These are phyloP conservation scores for Adenanthera pavonina DNA, from an alignment of 306 rosid genomes.

Conservation along the genomic window DNA sequence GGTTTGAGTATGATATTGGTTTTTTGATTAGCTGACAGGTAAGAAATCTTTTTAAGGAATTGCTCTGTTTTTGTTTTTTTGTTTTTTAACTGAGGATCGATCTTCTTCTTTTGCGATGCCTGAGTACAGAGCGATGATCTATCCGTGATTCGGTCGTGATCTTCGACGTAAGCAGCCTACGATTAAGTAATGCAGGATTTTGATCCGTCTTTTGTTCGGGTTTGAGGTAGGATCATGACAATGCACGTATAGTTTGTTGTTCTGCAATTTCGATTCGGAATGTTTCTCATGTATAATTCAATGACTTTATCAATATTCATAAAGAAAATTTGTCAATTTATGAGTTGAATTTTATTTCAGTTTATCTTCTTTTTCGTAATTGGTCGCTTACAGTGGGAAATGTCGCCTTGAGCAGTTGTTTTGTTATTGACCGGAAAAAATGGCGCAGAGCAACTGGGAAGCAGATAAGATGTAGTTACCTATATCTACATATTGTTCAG, in stretches of 20 bases:
- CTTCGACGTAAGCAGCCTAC: constrained; percentile 42
- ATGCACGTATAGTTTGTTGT: constrained; percentile 40
- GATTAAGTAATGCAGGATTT: constrained; percentile 55
- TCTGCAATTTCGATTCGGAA: background rate
- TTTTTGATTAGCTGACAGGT: constrained; percentile 27
- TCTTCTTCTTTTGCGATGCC: constrained; percentile 29
- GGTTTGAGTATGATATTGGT: background rate
- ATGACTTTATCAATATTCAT: background rate
- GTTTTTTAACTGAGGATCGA: background rate
- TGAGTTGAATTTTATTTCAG: background rate
- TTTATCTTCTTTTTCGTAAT: background rate
- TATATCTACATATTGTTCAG: constrained; percentile 10
- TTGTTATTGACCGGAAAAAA: constrained; percentile 41
- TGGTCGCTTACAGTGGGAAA: constrained; percentile 29
- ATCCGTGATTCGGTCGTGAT: constrained; percentile 44
- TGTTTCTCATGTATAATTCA: background rate
- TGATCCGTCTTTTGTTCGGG: constrained; percentile 55
- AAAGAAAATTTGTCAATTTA: constrained; percentile 12
- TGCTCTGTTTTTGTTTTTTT: background rate
- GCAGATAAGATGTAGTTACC: constrained; percentile 88
- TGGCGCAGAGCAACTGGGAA: constrained; percentile 98
- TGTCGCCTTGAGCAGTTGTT: constrained; percentile 45
- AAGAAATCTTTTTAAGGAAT: constrained; percentile 18
- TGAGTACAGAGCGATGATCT: constrained; percentile 39
- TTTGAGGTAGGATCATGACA: constrained; percentile 54